Conservation (phyloP, 2,329 filamentous ascomycete species). For the Cladosporium sp. region DNA sequence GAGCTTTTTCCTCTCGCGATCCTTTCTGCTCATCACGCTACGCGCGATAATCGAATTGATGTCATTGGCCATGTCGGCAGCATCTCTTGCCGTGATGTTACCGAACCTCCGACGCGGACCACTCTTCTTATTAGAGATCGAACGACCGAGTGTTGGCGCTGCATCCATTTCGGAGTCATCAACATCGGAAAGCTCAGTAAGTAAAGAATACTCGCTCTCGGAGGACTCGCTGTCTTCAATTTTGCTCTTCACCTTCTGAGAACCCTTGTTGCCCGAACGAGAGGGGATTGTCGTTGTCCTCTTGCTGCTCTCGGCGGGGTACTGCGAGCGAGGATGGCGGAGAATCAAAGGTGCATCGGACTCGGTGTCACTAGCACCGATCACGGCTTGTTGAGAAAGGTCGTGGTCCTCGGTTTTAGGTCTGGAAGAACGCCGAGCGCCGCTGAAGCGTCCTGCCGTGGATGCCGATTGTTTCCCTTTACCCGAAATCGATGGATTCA, state of each 20-base stretch:
- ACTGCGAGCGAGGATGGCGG: not conserved
- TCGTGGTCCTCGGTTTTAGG: constrained; percentile 37
- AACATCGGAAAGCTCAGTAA: not conserved
- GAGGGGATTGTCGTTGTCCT: not conserved
- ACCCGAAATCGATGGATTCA: not conserved
- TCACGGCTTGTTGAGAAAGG: constrained; percentile 20
- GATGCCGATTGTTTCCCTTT: constrained; percentile 17
- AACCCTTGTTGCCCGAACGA: not conserved
- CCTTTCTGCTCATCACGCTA: constrained; percentile 24
- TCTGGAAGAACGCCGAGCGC: constrained; percentile 25
- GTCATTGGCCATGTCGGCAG: constrained; percentile 15
- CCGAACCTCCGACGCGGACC: constrained; percentile 20
- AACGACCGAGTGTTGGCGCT: not conserved
- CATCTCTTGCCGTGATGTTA: constrained; percentile 20
- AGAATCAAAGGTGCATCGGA: constrained; percentile 25
- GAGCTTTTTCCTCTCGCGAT: constrained; percentile 59
- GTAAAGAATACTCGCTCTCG: constrained; percentile 3
- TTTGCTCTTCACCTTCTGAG: not conserved
- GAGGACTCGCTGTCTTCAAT: not conserved
- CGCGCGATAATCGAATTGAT: constrained; percentile 19
- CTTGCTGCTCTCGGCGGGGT: not conserved
- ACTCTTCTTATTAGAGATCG: not conserved
- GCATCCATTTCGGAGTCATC: constrained; percentile 4
- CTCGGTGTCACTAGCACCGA: constrained; percentile 29
- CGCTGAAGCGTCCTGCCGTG: constrained; percentile 11